Base-by-base conservation (phyloP, 208 protist genomes). In the Trypanosoma boissoni region DNA sequence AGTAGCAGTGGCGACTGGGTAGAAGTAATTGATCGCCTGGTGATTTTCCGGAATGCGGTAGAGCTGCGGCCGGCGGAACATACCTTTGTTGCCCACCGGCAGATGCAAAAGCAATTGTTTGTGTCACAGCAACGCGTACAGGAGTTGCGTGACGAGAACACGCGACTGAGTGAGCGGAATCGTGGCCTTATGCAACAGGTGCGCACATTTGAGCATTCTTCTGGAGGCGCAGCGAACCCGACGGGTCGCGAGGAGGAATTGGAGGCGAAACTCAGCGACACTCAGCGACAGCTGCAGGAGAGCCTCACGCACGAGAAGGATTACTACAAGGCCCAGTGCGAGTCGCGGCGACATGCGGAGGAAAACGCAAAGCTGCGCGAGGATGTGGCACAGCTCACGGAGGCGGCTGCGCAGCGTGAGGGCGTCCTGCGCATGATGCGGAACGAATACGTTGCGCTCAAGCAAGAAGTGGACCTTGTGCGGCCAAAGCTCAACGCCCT, bases 401-500 rank as follows among this genome's bases (percentile, higher is more conserved):
- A 74, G 3, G 63, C 69, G n/a, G 61, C 78, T 21, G 57, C 46
- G 43, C 60, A 83, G 45, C 70, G 61, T 52, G 79, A 75, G 32
- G 64, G 62, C n/a, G 76, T 85, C 48, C 53, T 87, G 42, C 64
- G 63, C 27, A 65, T 83, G 51, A 32, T 90, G 18, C 74, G 72
- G 32, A 85, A 80, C 60, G 79, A 86, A 50, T 87, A 87, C 61
- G 69, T 72, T 0, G 71, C 76, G 10, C 79, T 84, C 21, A 68
- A 75, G 3, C 74, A 90, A 24, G 83, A 85, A 60, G 77, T 78
- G 56, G 66, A 78, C 16, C 42, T 61, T 1, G 52, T 87, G 18
- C 77, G 74, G 31, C 58, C 68, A 12, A 76, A 64, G 14, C 58
- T 58, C 12, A 43, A 43, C 18, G 36, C 39, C 9, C 36, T 62